Evolutionary conservation across 176 grass and related monocot genomes (phyloP).

Genomic region (Aegilops bicornis): DNA sequence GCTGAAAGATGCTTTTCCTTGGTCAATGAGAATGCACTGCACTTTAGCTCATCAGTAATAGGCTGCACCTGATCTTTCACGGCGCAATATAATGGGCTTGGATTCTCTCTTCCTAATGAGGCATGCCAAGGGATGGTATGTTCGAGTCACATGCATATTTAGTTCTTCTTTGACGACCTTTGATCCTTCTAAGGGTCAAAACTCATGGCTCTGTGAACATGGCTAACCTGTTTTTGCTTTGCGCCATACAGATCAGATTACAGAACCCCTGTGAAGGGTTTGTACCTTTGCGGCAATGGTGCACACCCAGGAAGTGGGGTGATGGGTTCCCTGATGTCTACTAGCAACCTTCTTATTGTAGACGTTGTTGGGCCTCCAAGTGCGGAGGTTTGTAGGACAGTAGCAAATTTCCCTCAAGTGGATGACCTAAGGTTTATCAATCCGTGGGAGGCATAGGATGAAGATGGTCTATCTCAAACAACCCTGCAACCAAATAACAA

Average conservation of each 20-base stretch:
- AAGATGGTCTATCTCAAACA: no score
- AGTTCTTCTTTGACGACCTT: not conserved
- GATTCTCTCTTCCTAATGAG: slow-evolving; percentile 92
- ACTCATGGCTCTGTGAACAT: not conserved
- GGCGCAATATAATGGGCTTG: slow-evolving; percentile 89
- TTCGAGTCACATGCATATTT: not conserved
- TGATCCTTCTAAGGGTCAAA: not conserved
- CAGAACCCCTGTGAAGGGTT: slow-evolving; percentile 71
- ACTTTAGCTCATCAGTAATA: no score
- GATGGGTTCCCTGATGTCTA: no score
- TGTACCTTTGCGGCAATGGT: slow-evolving; percentile 89
- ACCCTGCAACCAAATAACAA: no score
- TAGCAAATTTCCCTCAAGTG: no score
- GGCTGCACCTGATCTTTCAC: slow-evolving; percentile 1
- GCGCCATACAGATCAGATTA: slow-evolving; percentile 63
- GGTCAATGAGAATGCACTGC: no score
- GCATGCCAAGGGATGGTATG: slow-evolving; percentile 82
- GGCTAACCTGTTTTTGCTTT: slow-evolving; percentile 10
- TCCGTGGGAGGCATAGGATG: no score
- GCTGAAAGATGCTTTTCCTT: no score
- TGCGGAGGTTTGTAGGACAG: no score
- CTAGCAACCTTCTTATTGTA: no score
- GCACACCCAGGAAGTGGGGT: slow-evolving; percentile 86
- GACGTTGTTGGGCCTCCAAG: no score
- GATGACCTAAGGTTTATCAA: no score